phyloP scores from a whole-genome alignment of 2,329 filamentous ascomycete genomes.

The Ceratocystis albifundus region DNA sequence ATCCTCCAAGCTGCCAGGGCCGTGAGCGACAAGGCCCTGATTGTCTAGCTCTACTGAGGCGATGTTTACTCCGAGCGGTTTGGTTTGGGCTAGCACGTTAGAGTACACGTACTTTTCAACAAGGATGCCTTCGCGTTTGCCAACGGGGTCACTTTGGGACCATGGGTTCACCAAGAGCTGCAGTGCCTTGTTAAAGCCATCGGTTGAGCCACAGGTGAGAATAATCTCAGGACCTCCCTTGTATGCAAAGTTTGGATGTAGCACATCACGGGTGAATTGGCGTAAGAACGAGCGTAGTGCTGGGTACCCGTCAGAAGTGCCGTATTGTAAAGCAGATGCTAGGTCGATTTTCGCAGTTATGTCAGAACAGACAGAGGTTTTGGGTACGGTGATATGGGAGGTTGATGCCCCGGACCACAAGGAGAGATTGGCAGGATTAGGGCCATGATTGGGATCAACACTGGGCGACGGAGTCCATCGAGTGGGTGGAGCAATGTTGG shows the following conservation, averaged over 20 bases:
- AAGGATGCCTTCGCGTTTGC: conserved; percentile 63
- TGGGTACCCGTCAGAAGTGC: conserved; percentile 68
- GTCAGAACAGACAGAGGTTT: conserved; percentile 47
- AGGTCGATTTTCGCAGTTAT: conserved; percentile 64
- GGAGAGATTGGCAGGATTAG: conserved; percentile 26
- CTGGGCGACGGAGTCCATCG: conserved; percentile 53
- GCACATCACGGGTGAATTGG: conserved; percentile 61
- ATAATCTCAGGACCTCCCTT: conserved; percentile 63
- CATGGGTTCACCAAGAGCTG: conserved; percentile 67
- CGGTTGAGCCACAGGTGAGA: conserved; percentile 70
- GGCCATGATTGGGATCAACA: background rate
- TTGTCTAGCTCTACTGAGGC: conserved; percentile 64
- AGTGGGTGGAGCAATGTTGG: conserved; percentile 60
- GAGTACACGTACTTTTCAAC: conserved; percentile 73
- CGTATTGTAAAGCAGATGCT: conserved; percentile 74
- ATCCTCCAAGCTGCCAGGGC: conserved; percentile 62
- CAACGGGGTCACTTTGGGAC: conserved; percentile 51
- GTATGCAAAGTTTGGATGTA: conserved; percentile 77
- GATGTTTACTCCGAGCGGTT: conserved; percentile 59
- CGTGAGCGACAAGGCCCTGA: conserved; percentile 65
- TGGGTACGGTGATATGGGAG: conserved; percentile 58
- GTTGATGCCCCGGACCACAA: conserved; percentile 26
- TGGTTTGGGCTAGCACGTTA: conserved; percentile 57
- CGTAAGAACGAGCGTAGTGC: conserved; percentile 66
- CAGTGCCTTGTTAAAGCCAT: conserved; percentile 70